A percentile compares a stretch with the other conserved stretches of the same genome.
These are phyloP conservation scores for Moesziomyces sp. DNA, from an alignment of 1,284 basidiomycete genomes.

Conservation along the genomic window DNA sequence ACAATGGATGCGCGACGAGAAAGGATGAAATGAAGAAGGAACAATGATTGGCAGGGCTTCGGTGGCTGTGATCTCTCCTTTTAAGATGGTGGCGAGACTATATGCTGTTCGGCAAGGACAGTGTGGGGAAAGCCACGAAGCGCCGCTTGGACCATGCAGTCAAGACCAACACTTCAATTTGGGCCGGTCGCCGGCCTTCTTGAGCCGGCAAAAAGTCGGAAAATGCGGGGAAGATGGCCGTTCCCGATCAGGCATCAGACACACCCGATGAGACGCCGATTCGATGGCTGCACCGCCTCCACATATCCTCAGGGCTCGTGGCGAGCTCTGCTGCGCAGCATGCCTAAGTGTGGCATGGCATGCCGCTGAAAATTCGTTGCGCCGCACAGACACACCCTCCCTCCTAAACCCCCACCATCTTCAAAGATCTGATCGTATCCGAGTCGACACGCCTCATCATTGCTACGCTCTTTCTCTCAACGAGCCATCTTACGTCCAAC, in stretches of 20 bases:
- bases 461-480: no score
- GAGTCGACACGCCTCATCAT: neutral
- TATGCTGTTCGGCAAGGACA: neutral
- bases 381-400: no score
- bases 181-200: constrained; percentile 27
- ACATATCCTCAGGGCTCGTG: neutral
- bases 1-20: no score
- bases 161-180: neutral
- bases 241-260: neutral
- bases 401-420: no score
- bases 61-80: neutral
- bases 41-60: no score
- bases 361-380: no score
- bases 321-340: no score
- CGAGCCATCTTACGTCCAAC: neutral
- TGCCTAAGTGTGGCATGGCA: no score
- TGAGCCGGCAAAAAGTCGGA: constrained; percentile 1
- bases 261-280: neutral
- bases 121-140: neutral
- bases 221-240: constrained; percentile 26
- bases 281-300: neutral
- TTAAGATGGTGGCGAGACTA: neutral
- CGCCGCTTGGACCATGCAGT: constrained; percentile 7
- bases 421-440: no score
- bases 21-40: no score